Base-by-base conservation (phyloP, 805 yeast genomes). In the Candida pseudofarinosa region DNA sequence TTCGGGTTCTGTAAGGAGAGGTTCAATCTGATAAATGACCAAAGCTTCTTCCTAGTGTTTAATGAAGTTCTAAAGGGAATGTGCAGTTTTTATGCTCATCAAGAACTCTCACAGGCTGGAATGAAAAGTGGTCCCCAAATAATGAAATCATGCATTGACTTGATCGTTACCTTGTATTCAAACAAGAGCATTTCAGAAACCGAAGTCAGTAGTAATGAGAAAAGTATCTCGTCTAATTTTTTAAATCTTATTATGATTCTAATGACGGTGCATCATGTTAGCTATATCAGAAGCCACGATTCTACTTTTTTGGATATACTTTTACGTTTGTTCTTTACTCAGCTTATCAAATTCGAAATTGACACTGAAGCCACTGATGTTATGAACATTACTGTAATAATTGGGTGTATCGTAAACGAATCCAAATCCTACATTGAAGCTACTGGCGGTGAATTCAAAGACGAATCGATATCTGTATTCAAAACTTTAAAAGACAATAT, bases 51-150 rank as follows among this genome's bases (percentile, higher is more conserved):
- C 19, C 41, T 43, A 42, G 46, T 44, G 19, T 41, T 50, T 26
- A 43, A 38, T 12, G 66, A 61, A 37, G 41, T 59, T 17, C 45
- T 59, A 38, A 61, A 61, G 42, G 52, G 60, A 14, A 43, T 59
- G 17, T 58, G 55, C 38, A 10, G 28, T 6, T 23, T 23, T 23
- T 23, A 23, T 23, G 28, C 28, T 7, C 28, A 23, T 23, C 6
- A 23, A 7, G 28, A 23, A 23, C 10, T 23, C 28, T 23, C 28
- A 23, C 6, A 10, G 10, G 28, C 28, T 7, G 28, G 28, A 10
- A 23, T 23, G 6, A 10, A 23, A 23, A 7, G 10, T 23, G 6
- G 28, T 23, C 6, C 10, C 10, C 10, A 23, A 10, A 10, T 23
- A 7, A 23, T 23, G 28, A 23, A 23, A 23, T 23, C 28, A 10